Conservation (phyloP, 768 basidiomycete species). For the Termitomyces sp. region DNA sequence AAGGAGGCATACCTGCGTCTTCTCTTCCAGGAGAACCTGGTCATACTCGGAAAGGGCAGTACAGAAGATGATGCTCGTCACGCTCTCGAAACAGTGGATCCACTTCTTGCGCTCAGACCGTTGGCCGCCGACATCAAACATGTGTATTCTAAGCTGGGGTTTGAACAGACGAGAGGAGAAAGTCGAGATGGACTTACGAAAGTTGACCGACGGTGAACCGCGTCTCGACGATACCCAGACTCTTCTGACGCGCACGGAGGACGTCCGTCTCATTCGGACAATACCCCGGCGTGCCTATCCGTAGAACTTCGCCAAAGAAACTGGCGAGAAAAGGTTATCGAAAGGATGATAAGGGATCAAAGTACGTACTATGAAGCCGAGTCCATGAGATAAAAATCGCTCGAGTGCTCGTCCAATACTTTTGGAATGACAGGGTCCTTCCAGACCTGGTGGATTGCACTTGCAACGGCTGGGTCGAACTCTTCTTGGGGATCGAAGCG, state of each 20-base stretch:
- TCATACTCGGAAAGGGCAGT: conserved; percentile 70
- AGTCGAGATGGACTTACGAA: conserved; percentile 36
- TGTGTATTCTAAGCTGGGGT: conserved; percentile 38
- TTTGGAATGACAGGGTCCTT: conserved; percentile 55
- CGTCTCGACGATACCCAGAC: conserved; percentile 88
- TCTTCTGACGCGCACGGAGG: conserved; percentile 83
- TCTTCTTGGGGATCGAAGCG: conserved; percentile 26
- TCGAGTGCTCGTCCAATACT: conserved; percentile 4
- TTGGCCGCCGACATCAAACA: conserved; percentile 80
- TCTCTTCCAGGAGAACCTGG: conserved; percentile 65
- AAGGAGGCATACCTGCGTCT: conserved; percentile 47
- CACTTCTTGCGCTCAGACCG: conserved; percentile 81
- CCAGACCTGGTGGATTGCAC: conserved; percentile 65
- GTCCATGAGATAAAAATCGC: conserved; percentile 1
- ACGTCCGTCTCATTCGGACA: conserved; percentile 84
- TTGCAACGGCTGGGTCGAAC: conserved; percentile 60
- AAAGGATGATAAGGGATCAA: not conserved
- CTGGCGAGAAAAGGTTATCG: conserved; percentile 27
- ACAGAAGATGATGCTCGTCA: conserved; percentile 60
- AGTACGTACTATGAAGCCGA: conserved; percentile 52
- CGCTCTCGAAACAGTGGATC: conserved; percentile 44
- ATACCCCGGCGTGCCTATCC: conserved; percentile 80
- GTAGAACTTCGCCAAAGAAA: conserved; percentile 81
- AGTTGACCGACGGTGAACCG: conserved; percentile 66
- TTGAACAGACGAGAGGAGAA: conserved; percentile 14